These are phyloP conservation scores for Sporothrix pseudoabietina DNA, from an alignment of 2,329 filamentous ascomycete genomes.

Conservation along the genomic window DNA sequence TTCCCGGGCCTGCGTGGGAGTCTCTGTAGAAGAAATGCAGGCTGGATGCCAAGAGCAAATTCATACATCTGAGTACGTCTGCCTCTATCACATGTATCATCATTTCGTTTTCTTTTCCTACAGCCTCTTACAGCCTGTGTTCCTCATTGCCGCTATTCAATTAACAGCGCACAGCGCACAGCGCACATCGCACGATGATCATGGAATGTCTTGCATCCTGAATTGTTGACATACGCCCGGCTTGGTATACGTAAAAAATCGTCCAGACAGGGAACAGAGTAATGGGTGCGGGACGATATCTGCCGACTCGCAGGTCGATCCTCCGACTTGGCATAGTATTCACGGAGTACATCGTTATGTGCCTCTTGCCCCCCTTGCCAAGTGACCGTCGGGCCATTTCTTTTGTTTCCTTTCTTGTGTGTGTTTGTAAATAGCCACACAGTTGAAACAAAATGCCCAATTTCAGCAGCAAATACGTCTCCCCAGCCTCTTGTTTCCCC, in stretches of 20 bases:
- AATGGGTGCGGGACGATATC: neutral
- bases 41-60: neutral
- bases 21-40: neutral
- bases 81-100: neutral
- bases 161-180: neutral
- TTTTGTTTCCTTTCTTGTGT: neutral
- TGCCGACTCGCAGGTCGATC: slow-evolving; percentile 1
- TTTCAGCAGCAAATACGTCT: neutral
- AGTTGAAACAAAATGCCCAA: neutral
- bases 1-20: no score
- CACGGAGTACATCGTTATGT: neutral
- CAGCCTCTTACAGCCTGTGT: neutral
- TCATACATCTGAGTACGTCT: neutral
- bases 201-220: neutral
- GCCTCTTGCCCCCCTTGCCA: neutral
- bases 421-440: neutral
- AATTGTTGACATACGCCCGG: neutral
- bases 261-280: neutral
- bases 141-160: neutral
- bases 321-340: neutral
- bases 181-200: neutral
- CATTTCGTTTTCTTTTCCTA: neutral
- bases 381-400: neutral
- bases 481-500: neutral
- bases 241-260: neutral